Evolutionary conservation across 768 basidiomycete species (phyloP).

Genomic region (Lactifluus hygrophoroides): DNA sequence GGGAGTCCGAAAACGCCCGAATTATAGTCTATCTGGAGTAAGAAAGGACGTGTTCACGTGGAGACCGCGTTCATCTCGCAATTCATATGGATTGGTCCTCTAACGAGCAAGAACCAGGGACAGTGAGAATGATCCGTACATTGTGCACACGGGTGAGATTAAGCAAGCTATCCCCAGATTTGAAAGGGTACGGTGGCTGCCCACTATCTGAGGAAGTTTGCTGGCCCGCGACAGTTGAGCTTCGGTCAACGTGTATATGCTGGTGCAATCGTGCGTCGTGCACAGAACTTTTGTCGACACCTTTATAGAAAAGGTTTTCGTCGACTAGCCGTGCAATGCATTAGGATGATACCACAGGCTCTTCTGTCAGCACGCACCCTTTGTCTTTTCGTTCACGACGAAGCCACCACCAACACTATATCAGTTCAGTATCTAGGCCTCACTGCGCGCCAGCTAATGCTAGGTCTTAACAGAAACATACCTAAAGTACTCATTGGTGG

Average conservation of each 20-base stretch:
- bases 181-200: constrained; percentile 80
- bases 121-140: constrained; percentile 36
- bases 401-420: constrained; percentile 84
- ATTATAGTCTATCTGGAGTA: not conserved
- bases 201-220: constrained; percentile 27
- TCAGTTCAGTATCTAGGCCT: not conserved
- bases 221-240: not conserved
- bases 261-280: constrained; percentile 75
- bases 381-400: constrained; percentile 91
- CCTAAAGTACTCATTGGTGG: constrained; percentile 93
- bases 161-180: constrained; percentile 65
- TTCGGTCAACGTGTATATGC: constrained; percentile 31
- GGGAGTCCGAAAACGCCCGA: not conserved
- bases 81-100: not conserved
- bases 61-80: not conserved
- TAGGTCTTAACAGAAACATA: constrained; percentile 17
- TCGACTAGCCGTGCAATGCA: constrained; percentile 46
- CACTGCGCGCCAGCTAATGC: not conserved
- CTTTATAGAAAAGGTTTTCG: constrained; percentile 93
- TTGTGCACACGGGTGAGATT: constrained; percentile 74
- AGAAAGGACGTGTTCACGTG: not conserved
- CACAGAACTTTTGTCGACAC: constrained; percentile 74
- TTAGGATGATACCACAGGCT: not conserved
- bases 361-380: constrained; percentile 40
- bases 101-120: not conserved